Conservation (phyloP, 202 grass and related monocot species). For the Dendrocalamus latiflorus region DNA sequence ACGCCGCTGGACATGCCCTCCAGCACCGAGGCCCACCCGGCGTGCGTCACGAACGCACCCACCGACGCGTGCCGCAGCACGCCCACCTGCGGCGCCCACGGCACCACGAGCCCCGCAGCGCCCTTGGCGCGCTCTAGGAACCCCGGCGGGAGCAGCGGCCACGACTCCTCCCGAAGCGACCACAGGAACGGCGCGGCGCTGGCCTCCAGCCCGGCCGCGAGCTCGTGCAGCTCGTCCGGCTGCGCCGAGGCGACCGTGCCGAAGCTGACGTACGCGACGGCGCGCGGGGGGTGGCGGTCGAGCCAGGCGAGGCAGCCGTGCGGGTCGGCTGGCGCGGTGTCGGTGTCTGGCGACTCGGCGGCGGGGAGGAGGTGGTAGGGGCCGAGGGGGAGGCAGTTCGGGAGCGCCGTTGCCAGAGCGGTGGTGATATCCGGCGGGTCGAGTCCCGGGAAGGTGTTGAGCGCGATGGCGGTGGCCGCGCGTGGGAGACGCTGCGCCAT, state of each 20-base stretch:
- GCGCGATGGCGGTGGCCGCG: too few species aligned
- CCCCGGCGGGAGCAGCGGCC: constrained; percentile 28
- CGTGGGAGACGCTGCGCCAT: too few species aligned
- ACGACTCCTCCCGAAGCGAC: constrained; percentile 33
- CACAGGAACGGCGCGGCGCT: constrained; percentile 27
- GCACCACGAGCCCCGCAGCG: constrained; percentile 11
- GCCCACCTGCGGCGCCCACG: constrained; percentile 35
- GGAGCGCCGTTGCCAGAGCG: too few species aligned
- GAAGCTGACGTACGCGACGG: constrained; percentile 13
- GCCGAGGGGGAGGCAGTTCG: too few species aligned
- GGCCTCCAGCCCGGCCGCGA: constrained; percentile 1
- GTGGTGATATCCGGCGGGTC: too few species aligned
- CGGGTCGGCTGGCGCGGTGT: too few species aligned
- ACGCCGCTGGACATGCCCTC: constrained; percentile 9
- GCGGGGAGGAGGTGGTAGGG: too few species aligned
- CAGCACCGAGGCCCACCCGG: constrained; percentile 32
- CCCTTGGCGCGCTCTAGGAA: constrained; percentile 21
- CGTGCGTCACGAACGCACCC: constrained; percentile 41
- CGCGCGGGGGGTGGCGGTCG: background rate
- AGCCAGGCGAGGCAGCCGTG: too few species aligned
- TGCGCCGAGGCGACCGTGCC: background rate
- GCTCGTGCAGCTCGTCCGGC: constrained; percentile 23
- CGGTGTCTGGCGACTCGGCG: too few species aligned
- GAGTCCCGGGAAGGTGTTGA: too few species aligned
- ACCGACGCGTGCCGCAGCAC: background rate